phyloP scores from a whole-genome alignment of 2,329 filamentous ascomycete genomes.

The Leptographium flavum region DNA sequence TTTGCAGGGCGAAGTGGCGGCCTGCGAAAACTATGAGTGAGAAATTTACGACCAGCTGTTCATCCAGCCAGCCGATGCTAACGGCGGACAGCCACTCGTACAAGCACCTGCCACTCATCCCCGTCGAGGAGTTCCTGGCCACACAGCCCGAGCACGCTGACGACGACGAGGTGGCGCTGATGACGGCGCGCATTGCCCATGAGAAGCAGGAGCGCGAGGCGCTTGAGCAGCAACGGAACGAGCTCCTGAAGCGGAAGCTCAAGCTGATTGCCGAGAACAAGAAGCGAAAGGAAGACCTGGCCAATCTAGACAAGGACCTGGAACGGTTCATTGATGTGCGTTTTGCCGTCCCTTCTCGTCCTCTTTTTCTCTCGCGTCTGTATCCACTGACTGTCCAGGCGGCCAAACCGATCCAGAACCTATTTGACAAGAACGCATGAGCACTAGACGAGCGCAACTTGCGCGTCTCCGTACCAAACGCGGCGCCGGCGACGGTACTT shows the following conservation, averaged over 20 bases:
- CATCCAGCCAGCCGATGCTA: too few relatives aligned
- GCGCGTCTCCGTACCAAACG: too few relatives aligned
- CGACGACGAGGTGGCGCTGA: constrained; percentile 64
- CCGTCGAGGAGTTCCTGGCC: constrained; percentile 66
- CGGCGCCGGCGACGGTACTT: too few relatives aligned
- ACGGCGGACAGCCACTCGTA: constrained; percentile 59
- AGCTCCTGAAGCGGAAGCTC: constrained; percentile 51
- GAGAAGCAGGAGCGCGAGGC: constrained; percentile 74
- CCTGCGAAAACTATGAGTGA: constrained; percentile 84
- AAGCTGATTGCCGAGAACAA: constrained; percentile 63
- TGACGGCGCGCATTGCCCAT: constrained; percentile 81
- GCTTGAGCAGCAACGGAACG: constrained; percentile 71
- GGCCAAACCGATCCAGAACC: constrained; percentile 3
- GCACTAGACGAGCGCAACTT: too few relatives aligned
- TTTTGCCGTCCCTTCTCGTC: neutral
- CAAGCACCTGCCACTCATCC: constrained; percentile 69
- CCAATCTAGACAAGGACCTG: constrained; percentile 78
- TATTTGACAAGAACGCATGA: neutral
- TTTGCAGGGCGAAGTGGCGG: constrained; percentile 74
- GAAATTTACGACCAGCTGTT: too few relatives aligned
- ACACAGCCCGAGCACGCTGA: constrained; percentile 61
- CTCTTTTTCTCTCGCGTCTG: neutral
- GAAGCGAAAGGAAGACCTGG: constrained; percentile 83
- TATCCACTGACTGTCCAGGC: neutral
- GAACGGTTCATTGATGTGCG: constrained; percentile 86